Percentiles rank a stretch among this genome's conserved stretches.
Conservation (phyloP, 2,329 filamentous ascomycete species). For the Colletotrichum gloeosporioides region DNA sequence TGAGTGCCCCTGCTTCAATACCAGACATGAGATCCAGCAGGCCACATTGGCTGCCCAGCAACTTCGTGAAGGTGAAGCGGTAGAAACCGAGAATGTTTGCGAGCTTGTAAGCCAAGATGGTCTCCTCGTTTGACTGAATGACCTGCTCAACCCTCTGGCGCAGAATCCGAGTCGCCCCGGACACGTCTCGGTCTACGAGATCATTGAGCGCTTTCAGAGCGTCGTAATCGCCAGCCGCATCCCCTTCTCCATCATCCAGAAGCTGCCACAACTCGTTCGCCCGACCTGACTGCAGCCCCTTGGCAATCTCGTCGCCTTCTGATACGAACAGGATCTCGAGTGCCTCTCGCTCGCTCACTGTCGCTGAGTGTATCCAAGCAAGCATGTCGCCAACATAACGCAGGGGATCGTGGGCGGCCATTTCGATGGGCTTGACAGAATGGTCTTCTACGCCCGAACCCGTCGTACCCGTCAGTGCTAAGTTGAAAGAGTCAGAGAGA, state of each 20-base stretch:
- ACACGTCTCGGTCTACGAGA: slow-evolving; percentile 84
- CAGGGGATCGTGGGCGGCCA: slow-evolving; percentile 88
- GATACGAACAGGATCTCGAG: slow-evolving; percentile 90
- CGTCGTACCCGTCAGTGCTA: slow-evolving; percentile 78
- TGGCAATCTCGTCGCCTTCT: slow-evolving; percentile 87
- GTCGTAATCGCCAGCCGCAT: slow-evolving; percentile 69
- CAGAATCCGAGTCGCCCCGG: slow-evolving; percentile 82
- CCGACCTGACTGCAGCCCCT: slow-evolving; percentile 78
- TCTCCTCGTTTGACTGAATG: slow-evolving; percentile 90
- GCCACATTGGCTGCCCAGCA: slow-evolving; percentile 73
- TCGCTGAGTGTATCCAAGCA: slow-evolving; percentile 93
- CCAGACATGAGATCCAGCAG: slow-evolving; percentile 72
- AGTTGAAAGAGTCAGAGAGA: slow-evolving; percentile 87
- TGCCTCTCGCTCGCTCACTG: slow-evolving; percentile 92
- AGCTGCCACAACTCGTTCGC: slow-evolving; percentile 86
- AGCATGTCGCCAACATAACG: slow-evolving; percentile 97
- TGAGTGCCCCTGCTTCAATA: slow-evolving; percentile 78
- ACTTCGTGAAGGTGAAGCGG: slow-evolving; percentile 79
- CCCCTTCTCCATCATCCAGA: slow-evolving; percentile 61
- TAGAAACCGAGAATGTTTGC: slow-evolving; percentile 92
- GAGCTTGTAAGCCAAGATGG: slow-evolving; percentile 86
- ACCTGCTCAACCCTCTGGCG: slow-evolving; percentile 90
- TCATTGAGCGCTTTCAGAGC: slow-evolving; percentile 82
- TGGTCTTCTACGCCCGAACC: slow-evolving; percentile 63
- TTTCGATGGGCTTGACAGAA: slow-evolving; percentile 86